Evolutionary conservation across 2,329 filamentous ascomycete species (phyloP), one percentile per base, ranked within the genome.

Genomic region (Aspergillus sp.): DNA sequence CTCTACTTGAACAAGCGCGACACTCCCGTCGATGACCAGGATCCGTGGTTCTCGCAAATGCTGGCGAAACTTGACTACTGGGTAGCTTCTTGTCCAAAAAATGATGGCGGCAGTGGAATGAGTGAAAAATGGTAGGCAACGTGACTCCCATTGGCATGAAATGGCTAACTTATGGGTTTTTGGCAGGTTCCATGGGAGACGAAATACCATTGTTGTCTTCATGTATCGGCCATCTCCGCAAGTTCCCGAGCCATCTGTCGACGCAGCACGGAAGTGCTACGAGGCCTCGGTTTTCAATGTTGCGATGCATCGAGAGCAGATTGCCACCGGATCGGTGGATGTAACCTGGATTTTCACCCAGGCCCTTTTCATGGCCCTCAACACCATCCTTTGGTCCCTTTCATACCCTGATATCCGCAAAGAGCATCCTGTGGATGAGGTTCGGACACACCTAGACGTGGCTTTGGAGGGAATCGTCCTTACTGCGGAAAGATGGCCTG

Each of bases 281-380:
- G 79, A 91, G 28, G 86, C 85, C 25, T 80, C 85, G 29, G 71
- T 79, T 8, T 84, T 78, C 58, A 88, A 94, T 52, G 84, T 95
- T 47, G 72, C 80, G 43, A 76, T 89, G 53, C 81, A 86, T 27
- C 77, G 76, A 52, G 78, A 82, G 48, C 86, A 94, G 57, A 81
- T 94, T 51, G 74, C 80, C 43, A 78, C 73, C 11, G 72, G 74
- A 10, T 78, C 78, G 14, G 76, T 91, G 8, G 89, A 95, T 52
- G 70, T 95, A 39, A 95, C 88, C 1, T 96, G 89, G 89, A 80
- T 94, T 26, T 94, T 94, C 51, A 76, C 93, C 1, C 73, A 94
- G 37, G 79, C 82, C 13, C 72, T 96, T 25, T 95, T 93, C 63
- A 91, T 93, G 77, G 79, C 84, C 4, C 72, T 96, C 36, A 95